Base-by-base conservation (phyloP, 129 eudicot genomes). In the Glebionis coronaria region DNA sequence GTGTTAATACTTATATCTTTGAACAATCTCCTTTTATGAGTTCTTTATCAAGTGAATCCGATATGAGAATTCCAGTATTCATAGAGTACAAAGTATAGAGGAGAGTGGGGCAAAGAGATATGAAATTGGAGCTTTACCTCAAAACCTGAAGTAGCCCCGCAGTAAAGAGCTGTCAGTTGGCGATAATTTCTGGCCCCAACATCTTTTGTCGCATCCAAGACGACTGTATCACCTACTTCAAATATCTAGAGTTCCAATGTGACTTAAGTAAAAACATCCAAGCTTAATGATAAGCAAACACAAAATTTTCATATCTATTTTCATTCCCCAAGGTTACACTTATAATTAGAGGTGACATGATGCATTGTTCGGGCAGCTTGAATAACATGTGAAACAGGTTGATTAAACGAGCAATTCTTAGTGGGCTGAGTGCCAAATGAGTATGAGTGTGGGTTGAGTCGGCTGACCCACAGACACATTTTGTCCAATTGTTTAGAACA, bases 211-310 rank as follows among this genome's bases (percentile, higher is more conserved):
- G 80, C 84, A 63, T 84, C 86, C 76, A 86, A 56, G 1, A 88
- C 79, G 3, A 82, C 69, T 73, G 86, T 51, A 69, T 93, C 98
- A 68, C 98, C 98, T 72, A 93, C 92, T 88, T 93, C 98, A 70
- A 83, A 93, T 68, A 93, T 88, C 98, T 93, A 72, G 12, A 42
- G 20, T 50, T 23, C 62, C 40, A 40, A 29, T 13, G 10, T n/a
- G 44, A 29, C 35, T 28, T 6, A 51, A 61, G 13, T 38, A 50
- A 50, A 3, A 61, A 71, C 25, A 71, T 71, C 29, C 5, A 16
- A 49, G 67, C 60, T 50, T 6, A 50, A 40, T 29, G 19, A 31
- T 49, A 71, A 50, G 69, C 47, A 35, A 49, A 60, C 7, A 12
- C 25, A 52, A 53, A 16, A 15, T 5, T 14, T 47, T 47, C 53